phyloP scores from a whole-genome alignment of 441 rosid genomes.

The Adansonia grandidieri region DNA sequence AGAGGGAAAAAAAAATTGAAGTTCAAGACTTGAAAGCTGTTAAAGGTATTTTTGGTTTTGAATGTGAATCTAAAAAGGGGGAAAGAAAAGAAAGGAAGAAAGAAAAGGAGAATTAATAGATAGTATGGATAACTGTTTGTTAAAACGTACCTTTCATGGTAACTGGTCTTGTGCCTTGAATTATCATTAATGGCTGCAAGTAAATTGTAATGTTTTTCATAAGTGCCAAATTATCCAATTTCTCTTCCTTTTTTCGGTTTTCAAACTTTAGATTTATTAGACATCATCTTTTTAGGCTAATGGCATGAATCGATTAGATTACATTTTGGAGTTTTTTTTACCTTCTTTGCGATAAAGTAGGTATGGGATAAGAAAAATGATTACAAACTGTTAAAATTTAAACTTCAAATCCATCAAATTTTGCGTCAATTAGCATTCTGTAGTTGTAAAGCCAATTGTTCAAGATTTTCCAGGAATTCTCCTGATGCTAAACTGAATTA shows the following conservation, averaged over 20 bases:
- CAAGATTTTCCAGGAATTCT: background rate
- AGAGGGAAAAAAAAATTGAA: background rate
- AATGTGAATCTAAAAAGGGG: constrained; percentile 33
- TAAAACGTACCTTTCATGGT: constrained; percentile 25
- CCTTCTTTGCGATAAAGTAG: too few species aligned
- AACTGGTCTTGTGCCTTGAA: constrained; percentile 22
- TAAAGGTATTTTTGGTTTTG: background rate
- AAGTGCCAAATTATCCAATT: background rate
- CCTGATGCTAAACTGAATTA: background rate
- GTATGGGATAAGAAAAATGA: too few species aligned
- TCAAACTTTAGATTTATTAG: too few species aligned
- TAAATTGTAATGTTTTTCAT: constrained; percentile 10
- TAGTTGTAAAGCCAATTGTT: too few species aligned
- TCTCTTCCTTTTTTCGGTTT: too few species aligned
- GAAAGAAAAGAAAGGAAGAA: constrained; percentile 24
- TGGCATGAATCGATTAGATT: too few species aligned
- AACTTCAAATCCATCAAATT: too few species aligned
- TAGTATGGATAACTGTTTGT: constrained; percentile 32
- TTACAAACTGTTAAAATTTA: too few species aligned
- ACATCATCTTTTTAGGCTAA: too few species aligned
- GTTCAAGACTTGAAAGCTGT: background rate
- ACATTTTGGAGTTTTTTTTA: too few species aligned
- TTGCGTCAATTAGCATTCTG: too few species aligned
- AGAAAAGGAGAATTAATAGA: constrained; percentile 26
- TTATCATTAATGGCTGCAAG: constrained; percentile 5